Percentiles rank a stretch among this genome's conserved stretches.
phyloP scores from a whole-genome alignment of 768 basidiomycete species.

The Termitomyces sp. region DNA sequence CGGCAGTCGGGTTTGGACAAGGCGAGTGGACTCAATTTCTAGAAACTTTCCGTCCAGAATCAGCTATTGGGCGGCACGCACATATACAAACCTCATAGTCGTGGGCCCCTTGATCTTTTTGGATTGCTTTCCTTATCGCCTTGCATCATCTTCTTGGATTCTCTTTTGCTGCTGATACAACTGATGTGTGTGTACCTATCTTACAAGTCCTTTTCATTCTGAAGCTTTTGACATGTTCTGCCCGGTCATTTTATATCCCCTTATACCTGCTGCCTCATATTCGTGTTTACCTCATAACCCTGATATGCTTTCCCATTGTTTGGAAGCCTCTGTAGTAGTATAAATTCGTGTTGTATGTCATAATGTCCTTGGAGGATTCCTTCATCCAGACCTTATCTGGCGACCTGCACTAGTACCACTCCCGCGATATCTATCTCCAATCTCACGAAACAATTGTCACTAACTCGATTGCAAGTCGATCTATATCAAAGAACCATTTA shows the following conservation, averaged over 20 bases:
- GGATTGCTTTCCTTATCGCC: background rate
- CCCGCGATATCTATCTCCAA: background rate
- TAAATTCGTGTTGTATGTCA: conserved; percentile 23
- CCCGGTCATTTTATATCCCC: conserved; percentile 10
- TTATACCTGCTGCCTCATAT: conserved; percentile 8
- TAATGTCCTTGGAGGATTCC: conserved; percentile 28
- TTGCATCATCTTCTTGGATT: conserved; percentile 15
- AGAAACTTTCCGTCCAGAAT: conserved; percentile 55
- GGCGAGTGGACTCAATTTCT: conserved; percentile 66
- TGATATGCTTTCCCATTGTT: conserved; percentile 10
- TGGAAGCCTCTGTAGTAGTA: conserved; percentile 26
- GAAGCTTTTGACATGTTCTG: background rate
- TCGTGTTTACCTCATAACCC: conserved; percentile 3
- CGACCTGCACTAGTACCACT: background rate
- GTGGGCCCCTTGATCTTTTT: background rate
- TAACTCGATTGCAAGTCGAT: background rate
- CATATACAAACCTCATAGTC: conserved; percentile 30
- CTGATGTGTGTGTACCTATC: conserved; percentile 10
- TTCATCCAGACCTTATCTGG: conserved; percentile 3
- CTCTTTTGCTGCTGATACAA: conserved; percentile 15
- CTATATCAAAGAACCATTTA: background rate
- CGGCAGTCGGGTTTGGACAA: conserved; percentile 68
- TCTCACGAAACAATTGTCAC: background rate
- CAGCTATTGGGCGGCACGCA: conserved; percentile 19
- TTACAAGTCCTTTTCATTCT: conserved; percentile 7